Base-by-base conservation (phyloP, 2,329 filamentous ascomycete genomes). In the Ceratocystis diversiconidia region DNA sequence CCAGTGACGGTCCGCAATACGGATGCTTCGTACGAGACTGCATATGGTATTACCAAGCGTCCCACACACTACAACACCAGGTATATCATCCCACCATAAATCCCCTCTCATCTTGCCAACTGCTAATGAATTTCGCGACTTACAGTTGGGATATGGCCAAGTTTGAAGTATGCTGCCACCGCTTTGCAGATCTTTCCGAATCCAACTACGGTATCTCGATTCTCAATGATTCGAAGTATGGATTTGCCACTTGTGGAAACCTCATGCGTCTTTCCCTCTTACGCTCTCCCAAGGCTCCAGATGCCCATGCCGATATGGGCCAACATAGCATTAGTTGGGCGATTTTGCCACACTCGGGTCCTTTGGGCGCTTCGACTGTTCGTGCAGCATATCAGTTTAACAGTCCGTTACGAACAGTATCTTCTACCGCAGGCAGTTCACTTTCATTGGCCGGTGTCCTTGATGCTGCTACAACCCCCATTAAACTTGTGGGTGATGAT, bases 31-130 rank as follows among this genome's bases (percentile, higher is more conserved):
- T 99, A 99, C 74, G 94, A 99, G 75, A 95, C 90, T 6, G 92
- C 96, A 72, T 97, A 90, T 72, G 92, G 92, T 70, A 85, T 96
- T 70, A 86, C 94, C 69, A 85, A 85, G 70, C 84, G 94, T 36
- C 92, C 94, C 1, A 99, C 94, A 0, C 94, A 99, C 77, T 97
- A 96, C 82, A 99, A 99, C 77, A 99, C 94, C 2, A 88, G 80
- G 78, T 85, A 62, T 44, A 63, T 50, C 25, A 57, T 32, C 43
- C 17, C 19, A 36, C 5, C 43, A 25, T 50, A n/a, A 7, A 36
- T 61, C 15, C 61, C 44, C 32, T 50, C n/a, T 59, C 17, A 30
- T 25, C 25, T 46, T n/a, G 6, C 2, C 25, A 10, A 25, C 1
- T 36, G 30, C 41, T 59, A 46, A 48, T 66, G 41, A 12, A 28